Percentiles rank a stretch among this genome's conserved stretches.
phyloP scores from a whole-genome alignment of 2,329 filamentous ascomycete species.

The Penicillium sp. region DNA sequence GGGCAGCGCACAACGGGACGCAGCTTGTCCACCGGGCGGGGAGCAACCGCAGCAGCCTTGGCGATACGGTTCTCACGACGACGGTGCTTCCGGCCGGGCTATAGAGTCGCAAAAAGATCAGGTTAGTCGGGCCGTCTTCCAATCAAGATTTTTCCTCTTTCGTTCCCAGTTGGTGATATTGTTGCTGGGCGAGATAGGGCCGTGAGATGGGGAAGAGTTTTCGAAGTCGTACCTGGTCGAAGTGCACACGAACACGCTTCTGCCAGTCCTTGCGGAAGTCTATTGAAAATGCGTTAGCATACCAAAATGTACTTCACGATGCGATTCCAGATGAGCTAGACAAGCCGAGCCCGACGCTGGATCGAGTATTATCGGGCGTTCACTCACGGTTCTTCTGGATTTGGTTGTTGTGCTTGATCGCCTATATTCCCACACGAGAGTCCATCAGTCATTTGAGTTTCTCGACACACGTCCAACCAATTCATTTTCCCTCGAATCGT shows the following conservation, averaged over 20 bases:
- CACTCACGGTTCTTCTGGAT: constrained; percentile 91
- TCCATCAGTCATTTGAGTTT: constrained; percentile 18
- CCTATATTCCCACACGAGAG: constrained; percentile 52
- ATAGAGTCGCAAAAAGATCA: constrained; percentile 37
- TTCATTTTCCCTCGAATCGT: background rate
- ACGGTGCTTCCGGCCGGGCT: constrained; percentile 95
- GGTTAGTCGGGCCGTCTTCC: constrained; percentile 29
- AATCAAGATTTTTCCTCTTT: constrained; percentile 16
- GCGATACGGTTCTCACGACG: constrained; percentile 86
- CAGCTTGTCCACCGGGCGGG: constrained; percentile 95
- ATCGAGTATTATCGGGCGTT: constrained; percentile 13
- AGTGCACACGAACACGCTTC: constrained; percentile 97
- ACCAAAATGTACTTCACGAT: constrained; percentile 22
- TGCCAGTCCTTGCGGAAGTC: constrained; percentile 99
- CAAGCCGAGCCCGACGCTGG: background rate
- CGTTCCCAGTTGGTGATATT: constrained; percentile 15
- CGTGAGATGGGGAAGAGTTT: constrained; percentile 7
- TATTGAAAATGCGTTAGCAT: constrained; percentile 44
- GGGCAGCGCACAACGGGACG: constrained; percentile 96
- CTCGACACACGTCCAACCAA: constrained; percentile 16
- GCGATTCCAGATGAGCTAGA: constrained; percentile 11
- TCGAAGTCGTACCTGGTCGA: constrained; percentile 85
- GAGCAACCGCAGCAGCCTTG: constrained; percentile 93
- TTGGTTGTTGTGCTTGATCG: constrained; percentile 99
- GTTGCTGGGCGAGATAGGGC: constrained; percentile 14